These are phyloP conservation scores for Lignosus rhinocerotis DNA, from an alignment of 1,284 basidiomycete species.

Conservation along the genomic window DNA sequence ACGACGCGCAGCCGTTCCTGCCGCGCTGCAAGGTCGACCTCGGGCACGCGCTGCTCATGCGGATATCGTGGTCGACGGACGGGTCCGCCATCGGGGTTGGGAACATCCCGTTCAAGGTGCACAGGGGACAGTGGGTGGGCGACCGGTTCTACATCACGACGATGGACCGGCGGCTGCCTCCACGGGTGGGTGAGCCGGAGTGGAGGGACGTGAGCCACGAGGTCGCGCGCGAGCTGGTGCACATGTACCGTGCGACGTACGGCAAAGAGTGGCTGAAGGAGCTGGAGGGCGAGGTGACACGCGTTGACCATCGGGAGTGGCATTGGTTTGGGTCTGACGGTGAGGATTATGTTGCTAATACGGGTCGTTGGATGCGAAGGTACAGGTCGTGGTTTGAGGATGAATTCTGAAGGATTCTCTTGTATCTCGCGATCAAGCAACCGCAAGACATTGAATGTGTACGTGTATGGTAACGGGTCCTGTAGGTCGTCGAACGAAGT, in stretches of 20 bases:
- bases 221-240: conserved; percentile 1
- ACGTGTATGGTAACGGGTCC: too few relatives aligned
- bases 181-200: not conserved
- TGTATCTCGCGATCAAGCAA: too few relatives aligned
- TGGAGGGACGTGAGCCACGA: conserved; percentile 5
- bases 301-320: not conserved
- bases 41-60: not conserved
- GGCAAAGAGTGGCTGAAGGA: not conserved
- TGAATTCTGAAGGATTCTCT: too few relatives aligned
- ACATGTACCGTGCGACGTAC: not conserved
- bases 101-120: not conserved
- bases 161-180: not conserved
- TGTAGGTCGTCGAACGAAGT: too few relatives aligned
- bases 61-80: not conserved
- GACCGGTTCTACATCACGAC: conserved; percentile 5
- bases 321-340: conserved; percentile 5
- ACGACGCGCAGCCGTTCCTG: conserved; percentile 7
- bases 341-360: not conserved
- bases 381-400: too few relatives aligned
- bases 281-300: not conserved
- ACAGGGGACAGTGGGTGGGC: conserved; percentile 1
- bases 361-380: too few relatives aligned
- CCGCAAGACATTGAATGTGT: too few relatives aligned
- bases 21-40: not conserved
- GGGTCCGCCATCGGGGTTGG: not conserved